Percentiles rank a stretch among this genome's conserved stretches.
These are phyloP conservation scores for Populus pruinosa DNA, from an alignment of 345 rosid genomes.

Conservation along the genomic window DNA sequence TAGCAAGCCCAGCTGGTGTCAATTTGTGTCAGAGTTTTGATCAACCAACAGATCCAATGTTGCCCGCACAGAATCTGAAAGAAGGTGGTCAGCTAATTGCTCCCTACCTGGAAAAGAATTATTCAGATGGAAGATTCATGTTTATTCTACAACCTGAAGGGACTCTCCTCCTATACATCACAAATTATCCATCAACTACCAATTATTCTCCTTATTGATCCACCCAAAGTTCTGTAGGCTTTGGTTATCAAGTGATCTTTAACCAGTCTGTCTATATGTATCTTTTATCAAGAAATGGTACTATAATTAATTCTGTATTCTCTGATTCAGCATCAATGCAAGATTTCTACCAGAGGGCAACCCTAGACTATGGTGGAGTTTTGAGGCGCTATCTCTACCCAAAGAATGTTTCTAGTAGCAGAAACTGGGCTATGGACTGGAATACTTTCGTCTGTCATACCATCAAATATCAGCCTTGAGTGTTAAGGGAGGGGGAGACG, in stretches of 20 bases:
- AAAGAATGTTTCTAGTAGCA: conserved; percentile 20
- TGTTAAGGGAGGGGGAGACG: not conserved
- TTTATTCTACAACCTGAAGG: conserved; percentile 33
- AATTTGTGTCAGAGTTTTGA: conserved; percentile 49
- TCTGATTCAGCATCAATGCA: not conserved
- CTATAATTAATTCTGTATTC: conserved; percentile 1
- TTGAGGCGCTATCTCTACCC: conserved; percentile 54
- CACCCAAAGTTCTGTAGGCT: not conserved
- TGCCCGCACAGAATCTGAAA: conserved; percentile 43
- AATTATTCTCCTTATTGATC: conserved; percentile 28
- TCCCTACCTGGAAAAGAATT: conserved; percentile 24
- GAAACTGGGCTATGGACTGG: conserved; percentile 35
- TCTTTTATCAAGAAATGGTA: conserved; percentile 29
- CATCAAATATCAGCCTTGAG: conserved; percentile 37
- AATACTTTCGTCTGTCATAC: conserved; percentile 13
- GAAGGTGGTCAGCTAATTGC: conserved; percentile 17
- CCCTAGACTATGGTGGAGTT: conserved; percentile 55
- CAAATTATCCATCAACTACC: conserved; percentile 11
- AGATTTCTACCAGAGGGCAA: conserved; percentile 41
- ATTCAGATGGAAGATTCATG: conserved; percentile 20
- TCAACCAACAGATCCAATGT: conserved; percentile 50
- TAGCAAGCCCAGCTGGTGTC: conserved; percentile 6
- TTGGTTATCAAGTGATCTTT: conserved; percentile 34
- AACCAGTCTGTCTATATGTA: conserved; percentile 45
- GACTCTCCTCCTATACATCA: conserved; percentile 30